Base-by-base conservation (phyloP, 2,329 filamentous ascomycete species). In the Pseudogymnoascus destructans region DNA sequence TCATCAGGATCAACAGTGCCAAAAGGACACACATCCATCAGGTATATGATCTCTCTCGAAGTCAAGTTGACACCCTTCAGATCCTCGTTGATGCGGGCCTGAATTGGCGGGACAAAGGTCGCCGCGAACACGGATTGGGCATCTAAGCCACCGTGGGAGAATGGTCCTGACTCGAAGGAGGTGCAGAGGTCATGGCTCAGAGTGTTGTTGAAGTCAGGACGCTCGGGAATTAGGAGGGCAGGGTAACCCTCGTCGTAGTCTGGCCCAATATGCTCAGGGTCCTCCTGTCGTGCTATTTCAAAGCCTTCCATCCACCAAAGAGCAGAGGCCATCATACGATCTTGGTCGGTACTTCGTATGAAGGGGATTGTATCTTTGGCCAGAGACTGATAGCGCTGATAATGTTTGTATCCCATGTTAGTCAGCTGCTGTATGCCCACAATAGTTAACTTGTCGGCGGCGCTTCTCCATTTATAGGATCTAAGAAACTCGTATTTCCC, bases 11-110 rank as follows among this genome's bases (percentile, higher is more conserved):
- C 82, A n/a, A 95, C 82, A 0, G 88, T 92, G 64, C 86, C 79
- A 72, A 89, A 95, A 0, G 91, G 85, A 66, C 91, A 96, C 61
- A 95, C 75, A 65, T 95, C 89, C 89, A 96, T 95, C 32, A 96
- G 69, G 59, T 78, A 79, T 59, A 90, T 74, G 0, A 83, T 80
- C 32, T 92, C 83, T 1, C 73, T 66, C 10, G 75, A 67, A 2
- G 78, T 80, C 40, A 95, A 70, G 61, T 86, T 81, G 4, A 80
- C 83, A 2, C 86, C 86, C 0, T 77, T 78, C 0, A 96, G 75
- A 61, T 85, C 80, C 11, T 72, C 65, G 67, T 91, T 89, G 38
- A 95, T 71, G 6, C 88, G 81, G 2, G 76, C 70, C n/a, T 79
- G 77, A 63, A 95, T 87, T 0, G 80, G 71, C 0, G 82, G 80